Conservation (phyloP, 345 rosid species). For the Heritiera fomes region DNA sequence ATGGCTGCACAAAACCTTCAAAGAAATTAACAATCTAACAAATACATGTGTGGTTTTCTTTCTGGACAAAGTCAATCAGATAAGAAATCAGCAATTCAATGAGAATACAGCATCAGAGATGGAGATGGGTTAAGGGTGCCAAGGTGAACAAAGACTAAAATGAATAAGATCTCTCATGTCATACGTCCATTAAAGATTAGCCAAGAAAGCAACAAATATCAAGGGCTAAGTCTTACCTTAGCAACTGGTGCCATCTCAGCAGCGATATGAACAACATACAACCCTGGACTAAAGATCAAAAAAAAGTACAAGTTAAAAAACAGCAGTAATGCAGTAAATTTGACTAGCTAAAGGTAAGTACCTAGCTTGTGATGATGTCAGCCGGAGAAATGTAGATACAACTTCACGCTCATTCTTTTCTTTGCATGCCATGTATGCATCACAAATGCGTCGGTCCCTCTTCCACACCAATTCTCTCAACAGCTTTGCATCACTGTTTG, state of each 20-base stretch:
- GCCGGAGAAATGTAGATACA: conserved; percentile 58
- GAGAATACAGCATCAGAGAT: not conserved
- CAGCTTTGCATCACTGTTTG: conserved; percentile 54
- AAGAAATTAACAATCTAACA: conserved; percentile 9
- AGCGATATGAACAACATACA: conserved; percentile 83
- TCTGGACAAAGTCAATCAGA: not conserved
- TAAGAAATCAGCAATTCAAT: conserved; percentile 8
- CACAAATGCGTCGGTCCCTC: conserved; percentile 60
- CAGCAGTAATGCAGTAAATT: conserved; percentile 10
- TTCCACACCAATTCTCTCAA: conserved; percentile 89
- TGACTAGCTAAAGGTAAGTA: conserved; percentile 29
- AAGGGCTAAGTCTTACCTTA: conserved; percentile 59
- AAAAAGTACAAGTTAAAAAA: conserved; percentile 36
- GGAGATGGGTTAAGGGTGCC: not conserved
- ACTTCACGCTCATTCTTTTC: conserved; percentile 70
- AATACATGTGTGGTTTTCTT: not conserved
- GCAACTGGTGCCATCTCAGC: conserved; percentile 99
- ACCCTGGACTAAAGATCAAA: conserved; percentile 74
- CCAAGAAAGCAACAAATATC: conserved; percentile 14
- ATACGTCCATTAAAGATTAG: not conserved
- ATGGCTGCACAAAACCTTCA: not conserved
- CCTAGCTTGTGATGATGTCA: conserved; percentile 64
- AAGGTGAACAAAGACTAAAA: not conserved
- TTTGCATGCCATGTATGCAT: conserved; percentile 62
- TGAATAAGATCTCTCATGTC: conserved; percentile 1